phyloP scores from a whole-genome alignment of 306 rosid genomes.

The Hippophae rhamnoides region DNA sequence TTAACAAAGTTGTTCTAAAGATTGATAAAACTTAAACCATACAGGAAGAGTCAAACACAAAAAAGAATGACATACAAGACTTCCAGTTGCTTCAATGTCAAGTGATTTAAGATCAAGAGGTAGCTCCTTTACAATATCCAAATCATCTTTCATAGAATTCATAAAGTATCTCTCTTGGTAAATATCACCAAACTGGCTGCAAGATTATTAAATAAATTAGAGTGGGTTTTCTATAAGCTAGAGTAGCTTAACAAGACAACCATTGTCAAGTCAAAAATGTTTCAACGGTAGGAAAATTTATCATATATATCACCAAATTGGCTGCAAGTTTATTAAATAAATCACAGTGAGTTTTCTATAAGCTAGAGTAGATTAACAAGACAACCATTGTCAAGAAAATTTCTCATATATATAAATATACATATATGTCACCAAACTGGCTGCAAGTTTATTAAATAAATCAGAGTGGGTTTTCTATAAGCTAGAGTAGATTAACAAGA shows the following conservation, averaged over 20 bases:
- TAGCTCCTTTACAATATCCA: constrained; percentile 60
- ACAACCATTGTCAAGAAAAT: background rate
- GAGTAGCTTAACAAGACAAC: constrained; percentile 6
- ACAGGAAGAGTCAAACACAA: constrained; percentile 1
- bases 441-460: constrained; percentile 34
- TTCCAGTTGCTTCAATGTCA: constrained; percentile 64
- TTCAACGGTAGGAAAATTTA: too few species aligned
- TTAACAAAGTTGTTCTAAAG: constrained; percentile 14
- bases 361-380: background rate
- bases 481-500: background rate
- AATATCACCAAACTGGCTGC: constrained; percentile 93
- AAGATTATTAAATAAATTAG: constrained; percentile 4
- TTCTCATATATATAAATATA: too few species aligned
- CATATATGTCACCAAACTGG: constrained; percentile 69
- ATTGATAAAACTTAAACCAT: background rate
- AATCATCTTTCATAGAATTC: constrained; percentile 51
- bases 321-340: constrained; percentile 36
- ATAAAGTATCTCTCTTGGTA: constrained; percentile 82
- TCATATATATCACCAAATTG: constrained; percentile 47
- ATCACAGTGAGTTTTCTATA: background rate
- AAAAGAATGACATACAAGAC: constrained; percentile 47
- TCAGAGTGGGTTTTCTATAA: background rate
- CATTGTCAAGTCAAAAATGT: too few species aligned
- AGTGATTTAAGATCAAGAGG: constrained; percentile 61
- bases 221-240: background rate